phyloP scores from a whole-genome alignment of 345 rosid species.

The Arabidopsis arenosa region DNA sequence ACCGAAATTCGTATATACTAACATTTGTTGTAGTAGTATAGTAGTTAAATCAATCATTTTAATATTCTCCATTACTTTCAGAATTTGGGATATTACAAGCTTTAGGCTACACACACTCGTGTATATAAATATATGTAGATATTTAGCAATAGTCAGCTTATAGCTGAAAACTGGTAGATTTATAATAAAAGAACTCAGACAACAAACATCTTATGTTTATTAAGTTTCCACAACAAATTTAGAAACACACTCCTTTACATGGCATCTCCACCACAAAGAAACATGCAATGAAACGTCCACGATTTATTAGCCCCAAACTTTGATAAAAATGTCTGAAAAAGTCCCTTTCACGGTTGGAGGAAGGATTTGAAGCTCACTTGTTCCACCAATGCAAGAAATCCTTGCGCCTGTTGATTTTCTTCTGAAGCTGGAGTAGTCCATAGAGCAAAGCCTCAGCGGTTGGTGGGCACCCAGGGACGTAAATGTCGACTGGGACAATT shows the following conservation, averaged over 20 bases:
- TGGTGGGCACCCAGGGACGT: slow-evolving; percentile 98
- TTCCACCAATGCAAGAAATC: slow-evolving; percentile 97
- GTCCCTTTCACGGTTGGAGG: slow-evolving; percentile 4
- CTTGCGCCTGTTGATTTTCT: slow-evolving; percentile 96
- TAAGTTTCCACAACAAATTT: slow-evolving; percentile 34
- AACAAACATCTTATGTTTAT: slow-evolving; percentile 23
- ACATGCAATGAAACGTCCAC: slow-evolving; percentile 39
- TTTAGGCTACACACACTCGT: background rate
- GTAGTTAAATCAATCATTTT: too few species aligned
- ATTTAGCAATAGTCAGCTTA: slow-evolving; percentile 2
- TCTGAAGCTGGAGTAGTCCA: slow-evolving; percentile 94
- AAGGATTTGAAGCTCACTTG: slow-evolving; percentile 45
- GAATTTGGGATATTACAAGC: too few species aligned
- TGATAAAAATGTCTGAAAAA: slow-evolving; percentile 35
- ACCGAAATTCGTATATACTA: too few species aligned
- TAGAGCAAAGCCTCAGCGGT: slow-evolving; percentile 97
- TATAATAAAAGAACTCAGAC: background rate
- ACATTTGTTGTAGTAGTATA: too few species aligned
- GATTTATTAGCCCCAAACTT: slow-evolving; percentile 35
- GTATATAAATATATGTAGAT: background rate
- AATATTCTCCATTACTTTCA: too few species aligned
- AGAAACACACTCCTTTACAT: slow-evolving; percentile 32
- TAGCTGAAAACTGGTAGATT: slow-evolving; percentile 20
- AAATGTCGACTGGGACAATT: slow-evolving; percentile 95
- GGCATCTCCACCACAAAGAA: slow-evolving; percentile 47